These are phyloP conservation scores for Termitomyces sp. DNA, from an alignment of 768 basidiomycete species.

Conservation along the genomic window DNA sequence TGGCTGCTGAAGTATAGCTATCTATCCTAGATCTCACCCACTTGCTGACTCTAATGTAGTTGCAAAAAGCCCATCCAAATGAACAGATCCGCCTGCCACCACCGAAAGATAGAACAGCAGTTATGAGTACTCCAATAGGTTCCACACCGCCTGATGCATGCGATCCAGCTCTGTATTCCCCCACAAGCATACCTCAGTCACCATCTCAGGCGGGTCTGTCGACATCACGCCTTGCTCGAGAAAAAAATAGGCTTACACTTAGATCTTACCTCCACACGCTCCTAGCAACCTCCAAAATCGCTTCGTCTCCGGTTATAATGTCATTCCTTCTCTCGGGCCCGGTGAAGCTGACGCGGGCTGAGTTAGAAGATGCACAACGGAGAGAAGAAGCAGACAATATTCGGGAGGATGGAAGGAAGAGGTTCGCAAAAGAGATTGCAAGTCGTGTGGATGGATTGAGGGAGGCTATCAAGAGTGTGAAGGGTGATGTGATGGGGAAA, in stretches of 20 bases:
- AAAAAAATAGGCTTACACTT: slow-evolving; percentile 93
- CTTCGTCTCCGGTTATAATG: slow-evolving; percentile 78
- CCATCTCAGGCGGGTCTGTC: slow-evolving; percentile 17
- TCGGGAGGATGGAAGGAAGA: slow-evolving; percentile 81
- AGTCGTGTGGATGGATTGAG: slow-evolving; percentile 81
- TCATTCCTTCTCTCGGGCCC: slow-evolving; percentile 83
- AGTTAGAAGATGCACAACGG: slow-evolving; percentile 69
- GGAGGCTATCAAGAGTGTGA: slow-evolving; percentile 79
- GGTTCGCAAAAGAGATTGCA: slow-evolving; percentile 85
- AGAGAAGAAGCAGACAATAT: slow-evolving; percentile 87
- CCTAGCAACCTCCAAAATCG: slow-evolving; percentile 64
- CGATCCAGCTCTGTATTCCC: neutral
- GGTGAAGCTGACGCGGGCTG: slow-evolving; percentile 60
- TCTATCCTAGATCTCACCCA: neutral
- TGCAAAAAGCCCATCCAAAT: slow-evolving; percentile 82
- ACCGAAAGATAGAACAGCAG: slow-evolving; percentile 78
- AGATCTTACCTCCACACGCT: slow-evolving; percentile 87
- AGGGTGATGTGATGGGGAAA: slow-evolving; percentile 89
- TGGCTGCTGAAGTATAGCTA: slow-evolving; percentile 69
- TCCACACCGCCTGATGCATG: slow-evolving; percentile 19
- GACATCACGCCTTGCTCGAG: slow-evolving; percentile 64
- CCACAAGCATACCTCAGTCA: slow-evolving; percentile 8
- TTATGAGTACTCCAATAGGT: slow-evolving; percentile 44
- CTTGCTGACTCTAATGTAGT: slow-evolving; percentile 36
- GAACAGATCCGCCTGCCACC: slow-evolving; percentile 81